Evolutionary conservation across 768 basidiomycete species (phyloP), one percentile per base, ranked within the genome.

Genomic region (Boletus sensibilis): DNA sequence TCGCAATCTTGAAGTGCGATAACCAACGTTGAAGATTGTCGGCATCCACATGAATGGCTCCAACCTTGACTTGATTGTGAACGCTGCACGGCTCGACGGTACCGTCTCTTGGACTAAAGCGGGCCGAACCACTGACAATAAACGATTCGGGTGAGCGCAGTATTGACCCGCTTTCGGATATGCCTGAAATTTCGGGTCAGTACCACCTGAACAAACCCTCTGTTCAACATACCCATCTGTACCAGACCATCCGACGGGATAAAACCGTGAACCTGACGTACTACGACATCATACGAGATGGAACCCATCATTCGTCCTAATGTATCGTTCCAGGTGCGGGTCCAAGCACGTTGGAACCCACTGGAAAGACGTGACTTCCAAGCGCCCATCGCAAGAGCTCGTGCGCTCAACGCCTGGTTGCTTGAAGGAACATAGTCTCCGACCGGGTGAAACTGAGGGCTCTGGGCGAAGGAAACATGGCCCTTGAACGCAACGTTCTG

Each of bases 311-410:
- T 85, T 39, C 76, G 78, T 13, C 85, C 87, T 76, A 87, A 79
- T 25, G 87, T 88, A 50, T 82, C 77, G 58, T 88, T 85, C 76
- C 88, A 84, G 40, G 87, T 87, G 52, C 82, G 78, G 48, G 85
- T 83, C 76, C 87, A 80, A 25, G 88, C 82, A 53, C 89, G 76
- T 44, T 76, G 78, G 48, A 88, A 75, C 57, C 88, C 84, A 46
- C 78, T 79, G 35, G 76, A 77, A 52, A 90, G 68, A 29, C 85
- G 79, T 33, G 78, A 80, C 60, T 80, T 85, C 86, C 83, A 88
- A n/a, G 82, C 80, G 4, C 79, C 79, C 69, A 87, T 78, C 2
- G 71, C 71, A 23, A 72, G 67, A 14, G 59, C 82, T 79, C 59
- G 79, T 52, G 65, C 73, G 62, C 48, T 71, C 41, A 68, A 53